phyloP scores from a whole-genome alignment of 345 rosid genomes.

The Aquilaria malaccensis region DNA sequence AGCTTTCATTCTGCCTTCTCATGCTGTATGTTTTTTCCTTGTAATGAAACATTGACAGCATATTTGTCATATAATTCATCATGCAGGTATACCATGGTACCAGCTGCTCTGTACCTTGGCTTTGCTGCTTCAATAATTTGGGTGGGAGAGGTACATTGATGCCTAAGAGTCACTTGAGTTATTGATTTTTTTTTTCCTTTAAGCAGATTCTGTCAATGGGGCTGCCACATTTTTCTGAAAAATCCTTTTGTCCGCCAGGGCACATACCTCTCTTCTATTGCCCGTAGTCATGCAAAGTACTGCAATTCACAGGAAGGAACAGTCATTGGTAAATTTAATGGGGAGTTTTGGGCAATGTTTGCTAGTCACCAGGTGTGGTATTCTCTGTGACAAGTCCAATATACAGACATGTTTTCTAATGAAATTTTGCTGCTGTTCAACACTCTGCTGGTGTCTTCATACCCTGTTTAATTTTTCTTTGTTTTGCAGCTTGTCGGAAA shows the following conservation, averaged over 20 bases:
- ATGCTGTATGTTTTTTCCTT: not conserved
- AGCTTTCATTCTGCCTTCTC: not conserved
- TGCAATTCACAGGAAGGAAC: constrained; percentile 56
- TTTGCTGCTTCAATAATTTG: constrained; percentile 89
- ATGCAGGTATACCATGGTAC: constrained; percentile 79
- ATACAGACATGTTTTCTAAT: constrained; percentile 4
- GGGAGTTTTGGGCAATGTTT: constrained; percentile 86
- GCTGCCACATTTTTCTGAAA: not conserved
- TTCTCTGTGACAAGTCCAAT: constrained; percentile 9
- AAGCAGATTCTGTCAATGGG: constrained; percentile 1
- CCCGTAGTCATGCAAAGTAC: constrained; percentile 67
- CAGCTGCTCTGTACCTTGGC: constrained; percentile 80
- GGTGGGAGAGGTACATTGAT: constrained; percentile 77
- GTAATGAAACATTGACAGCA: constrained; percentile 1
- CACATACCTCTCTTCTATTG: constrained; percentile 83
- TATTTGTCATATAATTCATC: constrained; percentile 1
- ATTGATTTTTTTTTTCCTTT: not conserved
- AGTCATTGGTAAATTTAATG: constrained; percentile 77
- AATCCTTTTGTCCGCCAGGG: constrained; percentile 41
- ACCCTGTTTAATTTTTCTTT: not conserved
- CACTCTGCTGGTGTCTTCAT: constrained; percentile 2
- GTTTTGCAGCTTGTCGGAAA: constrained; percentile 73
- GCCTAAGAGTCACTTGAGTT: constrained; percentile 6
- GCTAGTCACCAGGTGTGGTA: constrained; percentile 76
- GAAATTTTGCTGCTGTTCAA: constrained; percentile 2